Percentiles rank a stretch among this genome's conserved stretches.
Evolutionary conservation across 345 rosid species (phyloP).

Genomic region (Brassica rapa): DNA sequence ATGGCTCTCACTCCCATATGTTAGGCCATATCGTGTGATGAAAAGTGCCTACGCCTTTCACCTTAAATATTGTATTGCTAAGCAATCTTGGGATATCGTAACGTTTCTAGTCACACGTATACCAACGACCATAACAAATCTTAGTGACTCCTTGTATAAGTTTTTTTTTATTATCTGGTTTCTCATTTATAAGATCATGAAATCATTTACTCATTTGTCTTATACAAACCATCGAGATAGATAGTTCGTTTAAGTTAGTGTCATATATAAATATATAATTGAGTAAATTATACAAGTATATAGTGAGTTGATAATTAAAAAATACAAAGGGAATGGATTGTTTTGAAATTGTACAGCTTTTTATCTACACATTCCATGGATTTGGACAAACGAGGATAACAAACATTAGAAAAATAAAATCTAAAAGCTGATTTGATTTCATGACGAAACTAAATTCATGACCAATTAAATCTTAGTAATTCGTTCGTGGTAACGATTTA

Average conservation of each 20-base stretch:
- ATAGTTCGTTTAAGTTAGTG: background rate
- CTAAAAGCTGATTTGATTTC: conserved; percentile 11
- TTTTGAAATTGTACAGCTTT: background rate
- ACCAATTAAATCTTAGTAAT: background rate
- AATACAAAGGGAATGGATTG: background rate
- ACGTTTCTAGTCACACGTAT: background rate
- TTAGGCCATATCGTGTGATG: background rate
- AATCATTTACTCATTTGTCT: no score
- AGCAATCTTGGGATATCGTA: background rate
- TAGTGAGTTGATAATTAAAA: background rate
- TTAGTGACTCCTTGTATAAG: background rate
- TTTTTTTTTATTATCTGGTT: no score
- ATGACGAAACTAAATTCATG: background rate
- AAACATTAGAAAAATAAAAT: conserved; percentile 3
- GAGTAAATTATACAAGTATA: background rate
- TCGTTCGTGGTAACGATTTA: background rate
- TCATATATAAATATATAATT: background rate
- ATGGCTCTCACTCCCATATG: background rate
- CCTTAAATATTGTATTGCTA: background rate
- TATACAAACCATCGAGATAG: no score
- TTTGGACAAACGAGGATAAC: background rate
- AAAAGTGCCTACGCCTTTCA: background rate
- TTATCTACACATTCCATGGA: background rate
- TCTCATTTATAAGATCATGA: no score
- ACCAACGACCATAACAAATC: background rate